Evolutionary conservation across 2,329 filamentous ascomycete genomes (phyloP).

Genomic region (Hypoxylon sp.): DNA sequence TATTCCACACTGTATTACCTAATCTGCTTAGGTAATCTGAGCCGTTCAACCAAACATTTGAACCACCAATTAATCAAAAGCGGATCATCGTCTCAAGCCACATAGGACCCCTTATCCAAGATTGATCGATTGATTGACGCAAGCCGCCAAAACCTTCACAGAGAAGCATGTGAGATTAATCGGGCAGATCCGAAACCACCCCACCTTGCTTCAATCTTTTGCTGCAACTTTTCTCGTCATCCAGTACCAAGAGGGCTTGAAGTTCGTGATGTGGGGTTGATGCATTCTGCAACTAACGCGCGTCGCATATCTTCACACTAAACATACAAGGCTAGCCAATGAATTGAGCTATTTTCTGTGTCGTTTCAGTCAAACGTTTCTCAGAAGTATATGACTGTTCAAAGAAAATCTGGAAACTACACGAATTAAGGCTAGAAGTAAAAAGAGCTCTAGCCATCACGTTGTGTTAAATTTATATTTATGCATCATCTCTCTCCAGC

Average conservation of each 20-base stretch:
- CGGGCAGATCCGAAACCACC: slow-evolving; percentile 35
- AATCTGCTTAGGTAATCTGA: neutral
- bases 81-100: slow-evolving; percentile 6
- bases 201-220: slow-evolving; percentile 24
- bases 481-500: neutral
- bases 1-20: slow-evolving; percentile 9
- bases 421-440: neutral
- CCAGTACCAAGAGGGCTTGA: slow-evolving; percentile 15
- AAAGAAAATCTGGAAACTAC: neutral
- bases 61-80: neutral
- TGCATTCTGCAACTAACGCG: slow-evolving; percentile 34
- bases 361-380: slow-evolving; percentile 10
- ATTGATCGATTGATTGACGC: neutral
- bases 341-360: slow-evolving; percentile 45
- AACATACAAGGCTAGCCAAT: slow-evolving; percentile 45
- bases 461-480: neutral
- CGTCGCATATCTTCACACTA: slow-evolving; percentile 20
- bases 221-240: slow-evolving; percentile 16
- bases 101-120: slow-evolving; percentile 18
- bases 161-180: slow-evolving; percentile 28
- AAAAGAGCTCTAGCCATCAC: neutral
- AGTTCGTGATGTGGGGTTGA: slow-evolving; percentile 42
- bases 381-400: neutral
- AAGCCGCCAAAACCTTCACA: slow-evolving; percentile 10
- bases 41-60: neutral